Evolutionary conservation across 2,329 filamentous ascomycete species (phyloP), one percentile per base, ranked within the genome.

Genomic region (Botrytis aclada): DNA sequence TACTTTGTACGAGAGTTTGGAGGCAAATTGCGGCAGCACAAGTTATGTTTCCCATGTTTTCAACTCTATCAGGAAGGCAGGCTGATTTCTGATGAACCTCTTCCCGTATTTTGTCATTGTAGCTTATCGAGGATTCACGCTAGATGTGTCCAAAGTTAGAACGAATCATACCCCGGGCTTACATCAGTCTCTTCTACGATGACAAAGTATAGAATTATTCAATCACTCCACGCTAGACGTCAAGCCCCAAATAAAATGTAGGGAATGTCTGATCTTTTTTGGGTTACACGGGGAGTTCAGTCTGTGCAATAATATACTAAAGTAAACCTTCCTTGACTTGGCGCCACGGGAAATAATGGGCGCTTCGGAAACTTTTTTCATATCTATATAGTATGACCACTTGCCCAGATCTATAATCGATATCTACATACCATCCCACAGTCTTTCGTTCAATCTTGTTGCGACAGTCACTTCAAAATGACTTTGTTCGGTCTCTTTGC

Each of bases 291-390:
- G 16, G 8, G 34, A n/a, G 34, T 32, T 56, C 34, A n/a, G 65
- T 56, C 47, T 69, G 47, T 69, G 65, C 34, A 69, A 56, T 56
- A 56, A 14, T 29, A 41, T 47, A 41, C 37, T 69, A 69, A 37
- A 43, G 65, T n/a, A 34, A 43, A 41, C 7, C 37, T 69, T 54
- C n/a, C 37, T 69, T n/a, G 9, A 29, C 10, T 41, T 69, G 32
- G 37, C 65, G 51, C 37, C 2, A 18, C 18, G 34, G 37, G 12
- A 41, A 43, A 41, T 37, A 9, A 69, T 69, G 47, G 39, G 22
- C 29, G 10, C 47, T 29, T 56, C 37, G 18, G 34, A 25, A 56
- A 6, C 25, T n/a, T 20, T 56, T 8, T 56, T 22, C 37, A 67
- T 56, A 4, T 29, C 51, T 56, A 69, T 69, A 69, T 69, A 69